Evolutionary conservation across 73 alveolate genomes (phyloP).

Genomic region (Blepharisma stoltei): DNA sequence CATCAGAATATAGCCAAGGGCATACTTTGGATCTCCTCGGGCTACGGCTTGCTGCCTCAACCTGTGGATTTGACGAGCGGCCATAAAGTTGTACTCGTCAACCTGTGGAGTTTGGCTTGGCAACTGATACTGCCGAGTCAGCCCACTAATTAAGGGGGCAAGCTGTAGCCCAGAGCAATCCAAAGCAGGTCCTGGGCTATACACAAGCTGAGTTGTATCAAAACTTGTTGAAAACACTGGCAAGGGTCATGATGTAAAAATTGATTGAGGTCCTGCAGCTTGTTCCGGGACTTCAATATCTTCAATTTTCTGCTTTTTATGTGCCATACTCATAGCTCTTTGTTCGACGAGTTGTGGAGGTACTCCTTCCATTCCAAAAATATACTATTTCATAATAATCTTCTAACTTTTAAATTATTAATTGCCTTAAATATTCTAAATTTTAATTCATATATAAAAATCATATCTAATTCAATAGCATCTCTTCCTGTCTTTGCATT

Average conservation of each 20-base stretch:
- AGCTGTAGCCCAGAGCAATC: no score
- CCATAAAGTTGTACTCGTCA: background rate
- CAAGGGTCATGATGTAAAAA: slow-evolving; percentile 24
- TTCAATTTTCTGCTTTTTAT: slow-evolving; percentile 55
- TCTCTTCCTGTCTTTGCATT: slow-evolving; percentile 98
- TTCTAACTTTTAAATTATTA: no score
- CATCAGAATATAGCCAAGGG: slow-evolving; percentile 21
- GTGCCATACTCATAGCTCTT: slow-evolving; percentile 68
- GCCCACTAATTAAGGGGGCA: no score
- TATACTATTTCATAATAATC: no score
- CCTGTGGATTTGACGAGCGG: background rate
- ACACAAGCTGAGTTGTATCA: background rate
- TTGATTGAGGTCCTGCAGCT: background rate
- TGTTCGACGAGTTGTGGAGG: slow-evolving; percentile 91
- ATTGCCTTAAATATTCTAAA: no score
- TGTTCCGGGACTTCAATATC: slow-evolving; percentile 6
- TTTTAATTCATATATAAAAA: no score
- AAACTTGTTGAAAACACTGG: slow-evolving; percentile 5
- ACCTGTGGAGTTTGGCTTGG: background rate
- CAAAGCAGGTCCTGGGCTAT: no score
- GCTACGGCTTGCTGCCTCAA: background rate
- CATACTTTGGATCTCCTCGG: background rate
- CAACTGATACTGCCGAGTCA: no score
- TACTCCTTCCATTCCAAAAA: slow-evolving; percentile 99
- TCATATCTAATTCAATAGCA: slow-evolving; percentile 88